Conservation (phyloP, 257 asterid species). For the Agastache rugosa region DNA sequence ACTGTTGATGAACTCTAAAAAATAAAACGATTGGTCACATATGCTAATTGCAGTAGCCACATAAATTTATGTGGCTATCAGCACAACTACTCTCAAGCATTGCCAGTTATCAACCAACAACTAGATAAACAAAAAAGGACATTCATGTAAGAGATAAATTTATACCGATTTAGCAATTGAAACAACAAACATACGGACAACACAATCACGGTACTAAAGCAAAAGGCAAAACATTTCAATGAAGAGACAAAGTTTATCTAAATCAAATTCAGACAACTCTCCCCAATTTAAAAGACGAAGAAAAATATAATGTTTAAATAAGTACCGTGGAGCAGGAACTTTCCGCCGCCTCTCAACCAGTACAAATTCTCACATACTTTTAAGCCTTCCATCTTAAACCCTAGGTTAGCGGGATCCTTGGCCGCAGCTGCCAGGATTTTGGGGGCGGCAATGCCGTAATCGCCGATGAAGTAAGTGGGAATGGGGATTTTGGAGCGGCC, state of each 20-base stretch:
- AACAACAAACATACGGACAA: not conserved
- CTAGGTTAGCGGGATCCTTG: slow-evolving; percentile 68
- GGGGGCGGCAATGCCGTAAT: slow-evolving; percentile 78
- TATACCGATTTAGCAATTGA: not conserved
- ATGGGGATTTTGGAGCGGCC: slow-evolving; percentile 71
- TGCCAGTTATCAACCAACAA: not conserved
- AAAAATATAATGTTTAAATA: not conserved
- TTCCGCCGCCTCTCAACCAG: slow-evolving; percentile 97
- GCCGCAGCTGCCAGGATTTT: slow-evolving; percentile 65
- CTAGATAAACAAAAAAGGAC: slow-evolving; percentile 20
- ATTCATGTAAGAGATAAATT: not conserved
- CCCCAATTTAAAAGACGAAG: not conserved
- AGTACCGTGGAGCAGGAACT: slow-evolving; percentile 76
- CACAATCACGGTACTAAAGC: slow-evolving; percentile 8
- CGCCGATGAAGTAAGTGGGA: slow-evolving; percentile 93
- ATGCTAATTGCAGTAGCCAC: not conserved
- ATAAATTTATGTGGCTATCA: slow-evolving; percentile 2
- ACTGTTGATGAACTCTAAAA: slow-evolving; percentile 33
- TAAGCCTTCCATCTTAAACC: slow-evolving; percentile 97
- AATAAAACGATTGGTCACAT: slow-evolving; percentile 17
- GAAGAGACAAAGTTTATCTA: not conserved
- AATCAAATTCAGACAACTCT: slow-evolving; percentile 13
- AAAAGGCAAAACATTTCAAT: slow-evolving; percentile 2
- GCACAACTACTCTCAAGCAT: slow-evolving; percentile 2
- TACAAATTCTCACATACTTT: slow-evolving; percentile 76